These are phyloP conservation scores for Boletus sp. DNA, from an alignment of 768 basidiomycete species.

Conservation along the genomic window DNA sequence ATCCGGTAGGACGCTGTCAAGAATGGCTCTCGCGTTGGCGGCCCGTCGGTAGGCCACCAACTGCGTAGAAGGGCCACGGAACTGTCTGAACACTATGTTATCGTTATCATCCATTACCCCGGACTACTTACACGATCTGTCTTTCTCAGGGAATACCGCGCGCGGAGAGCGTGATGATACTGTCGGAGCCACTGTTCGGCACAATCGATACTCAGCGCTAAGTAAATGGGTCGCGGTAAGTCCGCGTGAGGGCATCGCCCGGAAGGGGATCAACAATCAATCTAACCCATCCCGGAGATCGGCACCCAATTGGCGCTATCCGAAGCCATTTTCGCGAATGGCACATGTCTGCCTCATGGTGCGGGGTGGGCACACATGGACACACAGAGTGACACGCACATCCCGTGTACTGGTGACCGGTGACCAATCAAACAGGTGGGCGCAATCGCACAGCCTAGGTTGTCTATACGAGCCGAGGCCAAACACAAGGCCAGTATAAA, in stretches of 20 bases:
- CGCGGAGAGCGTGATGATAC: too few relatives aligned
- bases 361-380: neutral
- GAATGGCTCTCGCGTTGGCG: neutral
- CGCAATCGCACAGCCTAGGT: slow-evolving; percentile 3
- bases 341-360: neutral
- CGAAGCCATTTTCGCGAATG: too few relatives aligned
- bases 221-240: neutral
- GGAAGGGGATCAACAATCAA: neutral
- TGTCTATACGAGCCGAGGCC: neutral
- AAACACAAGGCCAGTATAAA: neutral
- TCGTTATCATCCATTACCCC: neutral
- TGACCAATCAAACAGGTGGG: neutral
- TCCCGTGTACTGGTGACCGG: neutral
- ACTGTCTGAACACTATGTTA: neutral
- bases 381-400: neutral
- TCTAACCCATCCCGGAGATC: neutral
- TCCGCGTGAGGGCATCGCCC: neutral
- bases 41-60: neutral
- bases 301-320: too few relatives aligned
- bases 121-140: neutral
- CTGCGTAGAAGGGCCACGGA: neutral
- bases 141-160: neutral
- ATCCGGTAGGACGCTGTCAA: neutral
- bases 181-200: neutral
- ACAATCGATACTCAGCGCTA: neutral